Conservation (phyloP, 192 early-diverging fungal genomes). For the Funneliformis geosporum region DNA sequence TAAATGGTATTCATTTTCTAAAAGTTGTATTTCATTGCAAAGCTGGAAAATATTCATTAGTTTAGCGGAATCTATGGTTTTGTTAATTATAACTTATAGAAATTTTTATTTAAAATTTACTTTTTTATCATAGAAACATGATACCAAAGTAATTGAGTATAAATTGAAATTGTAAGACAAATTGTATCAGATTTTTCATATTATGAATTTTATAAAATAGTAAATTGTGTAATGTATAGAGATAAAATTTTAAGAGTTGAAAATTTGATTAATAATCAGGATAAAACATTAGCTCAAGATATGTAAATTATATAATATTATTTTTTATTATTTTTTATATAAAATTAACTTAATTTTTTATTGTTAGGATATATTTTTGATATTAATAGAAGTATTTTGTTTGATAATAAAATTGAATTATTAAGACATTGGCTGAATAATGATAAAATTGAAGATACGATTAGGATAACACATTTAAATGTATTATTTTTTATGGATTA, state of each 20-base stretch:
- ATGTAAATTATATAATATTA: not conserved
- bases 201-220: not conserved
- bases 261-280: not conserved
- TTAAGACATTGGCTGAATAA: not conserved
- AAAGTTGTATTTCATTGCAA: not conserved
- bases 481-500: not conserved
- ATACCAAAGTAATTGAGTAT: not conserved
- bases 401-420: not conserved
- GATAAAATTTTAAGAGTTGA: not conserved
- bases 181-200: not conserved
- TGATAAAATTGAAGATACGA: not conserved
- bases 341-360: not conserved
- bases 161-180: not conserved
- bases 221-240: not conserved
- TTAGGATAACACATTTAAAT: not conserved
- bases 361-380: not conserved
- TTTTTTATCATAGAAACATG: not conserved
- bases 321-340: not conserved
- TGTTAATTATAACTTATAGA: not conserved
- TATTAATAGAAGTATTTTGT: not conserved
- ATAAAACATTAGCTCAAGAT: not conserved
- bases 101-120: not conserved
- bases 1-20: not conserved
- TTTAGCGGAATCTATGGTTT: not conserved
- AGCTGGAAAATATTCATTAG: not conserved